A percentile compares a stretch with the other conserved stretches of the same genome.
phyloP scores from a whole-genome alignment of 2,329 filamentous ascomycete species.

The Xylaria sp. region DNA sequence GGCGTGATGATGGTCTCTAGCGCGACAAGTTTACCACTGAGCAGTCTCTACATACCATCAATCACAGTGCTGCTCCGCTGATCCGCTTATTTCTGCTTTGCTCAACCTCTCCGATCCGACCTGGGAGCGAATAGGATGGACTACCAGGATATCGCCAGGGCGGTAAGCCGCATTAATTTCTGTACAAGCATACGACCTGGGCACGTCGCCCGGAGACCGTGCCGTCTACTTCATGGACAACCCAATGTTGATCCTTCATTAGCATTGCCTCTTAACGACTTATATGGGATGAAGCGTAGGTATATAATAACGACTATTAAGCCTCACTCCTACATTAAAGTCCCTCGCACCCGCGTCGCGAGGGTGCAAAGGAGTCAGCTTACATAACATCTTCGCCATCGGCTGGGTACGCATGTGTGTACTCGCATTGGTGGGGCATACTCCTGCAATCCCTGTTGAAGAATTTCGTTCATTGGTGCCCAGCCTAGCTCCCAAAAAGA shows the following conservation, averaged over 20 bases:
- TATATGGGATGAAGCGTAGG: background rate
- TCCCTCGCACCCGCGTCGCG: conserved; percentile 20
- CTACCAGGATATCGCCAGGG: background rate
- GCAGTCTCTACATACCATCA: background rate
- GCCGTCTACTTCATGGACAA: conserved; percentile 4
- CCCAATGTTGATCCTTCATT: conserved; percentile 10
- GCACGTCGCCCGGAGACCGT: conserved; percentile 1
- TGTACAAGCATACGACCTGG: background rate
- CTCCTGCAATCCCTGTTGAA: conserved; percentile 15
- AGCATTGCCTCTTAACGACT: conserved; percentile 18
- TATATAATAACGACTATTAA: conserved; percentile 22
- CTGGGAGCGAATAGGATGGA: background rate
- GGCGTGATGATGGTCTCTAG: conserved; percentile 14
- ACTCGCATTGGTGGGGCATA: conserved; percentile 9
- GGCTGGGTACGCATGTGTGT: background rate
- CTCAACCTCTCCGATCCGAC: background rate
- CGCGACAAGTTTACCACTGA: background rate
- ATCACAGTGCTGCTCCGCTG: background rate
- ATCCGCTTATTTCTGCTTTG: background rate
- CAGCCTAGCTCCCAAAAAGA: conserved; percentile 7
- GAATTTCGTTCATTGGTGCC: conserved; percentile 7
- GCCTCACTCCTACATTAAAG: conserved; percentile 19
- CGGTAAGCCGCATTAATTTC: background rate
- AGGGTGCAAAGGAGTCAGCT: conserved; percentile 13
- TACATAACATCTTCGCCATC: conserved; percentile 12